Conservation (phyloP, 2,329 filamentous ascomycete species). For the Pseudocercospora eumusae region DNA sequence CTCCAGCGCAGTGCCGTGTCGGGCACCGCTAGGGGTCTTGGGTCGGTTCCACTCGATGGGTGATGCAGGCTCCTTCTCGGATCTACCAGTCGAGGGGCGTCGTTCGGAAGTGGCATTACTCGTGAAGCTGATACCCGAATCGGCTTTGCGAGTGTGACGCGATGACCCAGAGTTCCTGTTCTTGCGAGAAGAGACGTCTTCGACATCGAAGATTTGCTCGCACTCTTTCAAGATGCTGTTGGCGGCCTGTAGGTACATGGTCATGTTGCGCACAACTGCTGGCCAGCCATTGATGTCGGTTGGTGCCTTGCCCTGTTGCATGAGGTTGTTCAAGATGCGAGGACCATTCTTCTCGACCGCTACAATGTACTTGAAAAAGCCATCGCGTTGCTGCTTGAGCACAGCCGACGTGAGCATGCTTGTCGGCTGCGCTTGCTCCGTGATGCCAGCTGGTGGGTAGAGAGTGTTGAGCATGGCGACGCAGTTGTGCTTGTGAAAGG, state of each 20-base stretch:
- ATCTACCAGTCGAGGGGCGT: constrained; percentile 28
- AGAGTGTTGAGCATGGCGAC: constrained; percentile 69
- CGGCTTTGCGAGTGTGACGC: constrained; percentile 58
- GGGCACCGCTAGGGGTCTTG: constrained; percentile 41
- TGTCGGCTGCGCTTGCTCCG: constrained; percentile 47
- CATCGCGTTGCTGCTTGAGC: constrained; percentile 59
- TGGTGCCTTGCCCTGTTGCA: constrained; percentile 54
- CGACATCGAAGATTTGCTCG: constrained; percentile 49
- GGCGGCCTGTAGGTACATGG: constrained; percentile 60
- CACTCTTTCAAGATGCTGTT: constrained; percentile 65
- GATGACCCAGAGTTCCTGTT: constrained; percentile 21
- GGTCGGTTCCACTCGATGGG: constrained; percentile 31
- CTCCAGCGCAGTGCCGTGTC: constrained; percentile 56
- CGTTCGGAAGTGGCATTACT: constrained; percentile 30
- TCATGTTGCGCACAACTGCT: constrained; percentile 49
- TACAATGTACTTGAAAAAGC: constrained; percentile 64
- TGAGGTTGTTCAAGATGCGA: constrained; percentile 54
- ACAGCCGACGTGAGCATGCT: constrained; percentile 54
- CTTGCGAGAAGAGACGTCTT: constrained; percentile 38
- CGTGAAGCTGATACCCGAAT: constrained; percentile 65
- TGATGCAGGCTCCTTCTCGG: constrained; percentile 28
- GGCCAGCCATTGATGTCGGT: constrained; percentile 61
- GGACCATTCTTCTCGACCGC: constrained; percentile 59
- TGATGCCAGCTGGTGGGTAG: constrained; percentile 57
- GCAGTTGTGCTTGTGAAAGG: constrained; percentile 66